phyloP scores from a whole-genome alignment of 2,329 filamentous ascomycete species.

The Nothomitra cinnamomea region DNA sequence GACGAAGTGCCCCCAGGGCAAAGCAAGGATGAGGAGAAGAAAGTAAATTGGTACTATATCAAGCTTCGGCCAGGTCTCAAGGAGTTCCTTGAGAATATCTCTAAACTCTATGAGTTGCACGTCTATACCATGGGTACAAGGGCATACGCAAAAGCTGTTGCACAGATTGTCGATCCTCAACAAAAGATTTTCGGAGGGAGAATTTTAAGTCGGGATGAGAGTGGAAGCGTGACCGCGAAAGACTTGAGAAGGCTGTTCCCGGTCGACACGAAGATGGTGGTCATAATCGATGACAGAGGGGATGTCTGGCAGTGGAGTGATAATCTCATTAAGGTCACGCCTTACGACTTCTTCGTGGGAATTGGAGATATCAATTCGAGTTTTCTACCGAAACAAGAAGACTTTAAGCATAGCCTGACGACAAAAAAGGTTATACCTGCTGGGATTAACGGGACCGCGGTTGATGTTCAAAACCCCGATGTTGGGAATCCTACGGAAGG shows the following conservation, averaged over 20 bases:
- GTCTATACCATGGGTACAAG: slow-evolving; percentile 99
- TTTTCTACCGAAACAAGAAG: slow-evolving; percentile 67
- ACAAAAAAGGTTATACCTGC: slow-evolving; percentile 27
- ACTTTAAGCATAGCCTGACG: slow-evolving; percentile 22
- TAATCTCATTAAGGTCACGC: slow-evolving; percentile 85
- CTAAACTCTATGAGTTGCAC: slow-evolving; percentile 79
- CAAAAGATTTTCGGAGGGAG: slow-evolving; percentile 82
- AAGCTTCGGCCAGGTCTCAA: slow-evolving; percentile 81
- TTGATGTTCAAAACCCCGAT: slow-evolving; percentile 1
- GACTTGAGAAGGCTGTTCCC: slow-evolving; percentile 83
- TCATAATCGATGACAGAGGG: slow-evolving; percentile 92
- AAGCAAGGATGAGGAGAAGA: slow-evolving; percentile 32
- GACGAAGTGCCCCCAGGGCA: slow-evolving; percentile 64
- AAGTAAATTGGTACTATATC: slow-evolving; percentile 68
- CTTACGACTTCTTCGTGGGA: slow-evolving; percentile 95
- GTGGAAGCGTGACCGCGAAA: slow-evolving; percentile 82
- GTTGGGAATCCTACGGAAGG: background rate
- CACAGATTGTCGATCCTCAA: slow-evolving; percentile 80
- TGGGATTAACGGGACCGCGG: slow-evolving; percentile 7
- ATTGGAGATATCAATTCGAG: slow-evolving; percentile 98
- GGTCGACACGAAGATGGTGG: slow-evolving; percentile 96
- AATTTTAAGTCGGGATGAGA: slow-evolving; percentile 93
- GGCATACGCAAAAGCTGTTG: slow-evolving; percentile 86
- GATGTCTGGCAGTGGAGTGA: slow-evolving; percentile 92
- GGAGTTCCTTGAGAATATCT: slow-evolving; percentile 62